phyloP scores from a whole-genome alignment of 2,329 filamentous ascomycete genomes.

The Blastomyces emzantsi region DNA sequence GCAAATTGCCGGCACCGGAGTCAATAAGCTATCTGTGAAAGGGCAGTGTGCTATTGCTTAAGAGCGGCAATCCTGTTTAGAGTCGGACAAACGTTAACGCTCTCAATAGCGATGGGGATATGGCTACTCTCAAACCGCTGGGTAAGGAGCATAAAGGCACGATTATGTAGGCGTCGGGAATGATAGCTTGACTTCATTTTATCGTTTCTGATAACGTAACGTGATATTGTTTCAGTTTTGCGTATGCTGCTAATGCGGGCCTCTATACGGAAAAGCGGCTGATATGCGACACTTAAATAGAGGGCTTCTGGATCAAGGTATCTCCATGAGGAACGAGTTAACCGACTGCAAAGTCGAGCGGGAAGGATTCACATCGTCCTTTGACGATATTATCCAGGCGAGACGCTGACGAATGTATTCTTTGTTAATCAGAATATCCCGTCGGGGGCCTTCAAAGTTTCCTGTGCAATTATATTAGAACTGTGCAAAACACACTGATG shows the following conservation, averaged over 20 bases:
- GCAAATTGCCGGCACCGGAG: constrained; percentile 63
- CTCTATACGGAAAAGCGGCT: background rate
- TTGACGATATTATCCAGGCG: constrained; percentile 70
- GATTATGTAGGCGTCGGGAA: constrained; percentile 42
- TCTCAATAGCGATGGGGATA: constrained; percentile 48
- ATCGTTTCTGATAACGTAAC: constrained; percentile 9
- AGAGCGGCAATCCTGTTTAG: constrained; percentile 59
- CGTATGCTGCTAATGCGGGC: background rate
- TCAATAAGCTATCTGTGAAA: constrained; percentile 74
- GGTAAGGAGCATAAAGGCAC: constrained; percentile 43
- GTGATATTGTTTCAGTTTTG: background rate
- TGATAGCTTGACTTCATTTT: constrained; percentile 21
- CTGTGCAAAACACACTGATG: background rate
- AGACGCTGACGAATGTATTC: constrained; percentile 65
- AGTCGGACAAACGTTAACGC: constrained; percentile 60
- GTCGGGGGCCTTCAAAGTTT: constrained; percentile 23
- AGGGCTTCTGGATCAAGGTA: constrained; percentile 18
- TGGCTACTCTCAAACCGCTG: constrained; percentile 45
- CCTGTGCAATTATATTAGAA: constrained; percentile 18
- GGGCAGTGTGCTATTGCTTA: constrained; percentile 62
- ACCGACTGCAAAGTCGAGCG: constrained; percentile 81
- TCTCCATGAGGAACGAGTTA: constrained; percentile 74
- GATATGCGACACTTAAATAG: background rate
- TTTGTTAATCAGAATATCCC: constrained; percentile 52
- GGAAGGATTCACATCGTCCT: constrained; percentile 73